Conservation (phyloP, 495 filamentous ascomycete genomes). For the Tuber borchii region DNA sequence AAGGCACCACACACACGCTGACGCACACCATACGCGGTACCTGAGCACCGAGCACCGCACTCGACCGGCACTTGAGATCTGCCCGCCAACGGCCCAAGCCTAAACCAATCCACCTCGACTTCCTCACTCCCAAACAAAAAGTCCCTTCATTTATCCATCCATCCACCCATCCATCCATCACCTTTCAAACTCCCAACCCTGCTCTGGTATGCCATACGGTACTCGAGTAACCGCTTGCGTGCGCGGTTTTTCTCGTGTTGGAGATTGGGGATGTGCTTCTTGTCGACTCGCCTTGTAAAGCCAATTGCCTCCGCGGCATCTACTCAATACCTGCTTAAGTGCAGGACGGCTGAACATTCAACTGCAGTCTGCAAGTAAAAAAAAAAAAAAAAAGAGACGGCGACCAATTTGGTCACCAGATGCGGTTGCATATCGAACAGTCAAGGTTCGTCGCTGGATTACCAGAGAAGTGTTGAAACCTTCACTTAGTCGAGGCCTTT, state of each 20-base stretch:
- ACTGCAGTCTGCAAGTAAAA: background rate
- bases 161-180: background rate
- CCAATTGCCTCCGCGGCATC: background rate
- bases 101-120: background rate
- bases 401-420: background rate
- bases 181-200: background rate
- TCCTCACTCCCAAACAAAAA: background rate
- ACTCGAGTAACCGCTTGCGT: background rate
- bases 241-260: background rate
- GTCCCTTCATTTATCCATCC: background rate
- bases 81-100: constrained; percentile 1
- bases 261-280: background rate
- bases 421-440: background rate
- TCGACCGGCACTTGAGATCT: background rate
- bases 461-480: background rate
- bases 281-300: background rate
- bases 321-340: background rate
- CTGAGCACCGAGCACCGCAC: background rate
- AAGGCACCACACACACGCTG: background rate
- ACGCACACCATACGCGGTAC: background rate
- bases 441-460: background rate
- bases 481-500: background rate
- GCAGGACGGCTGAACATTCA: background rate
- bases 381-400: background rate
- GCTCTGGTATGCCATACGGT: background rate